Evolutionary conservation across 441 rosid genomes (phyloP), one percentile per base, ranked within the genome.

Genomic region (Pelargonium australe): DNA sequence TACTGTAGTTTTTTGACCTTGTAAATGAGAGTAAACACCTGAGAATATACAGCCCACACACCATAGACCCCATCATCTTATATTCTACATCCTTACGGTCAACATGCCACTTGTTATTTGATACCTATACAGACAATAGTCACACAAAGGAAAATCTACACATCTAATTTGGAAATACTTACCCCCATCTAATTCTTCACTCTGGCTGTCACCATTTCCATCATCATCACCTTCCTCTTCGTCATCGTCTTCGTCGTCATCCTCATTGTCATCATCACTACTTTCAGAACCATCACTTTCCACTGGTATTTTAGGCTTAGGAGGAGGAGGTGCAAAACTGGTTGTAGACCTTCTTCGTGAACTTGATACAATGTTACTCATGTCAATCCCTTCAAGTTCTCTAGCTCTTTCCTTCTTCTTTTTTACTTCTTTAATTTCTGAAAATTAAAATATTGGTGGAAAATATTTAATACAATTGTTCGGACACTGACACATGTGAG

Each of bases 311-410:
- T 84, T 82, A 63, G 93, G 92, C 85, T 85, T 90, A 74, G 88
- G 87, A 62, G 93, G 90, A 44, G 77, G 73, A 72, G 85, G 75
- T 34, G 70, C 75, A 55, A 84, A 90, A 74, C 88, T 88, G 64
- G 79, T 75, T 34, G 89, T 70, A 13, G 90, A 77, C 80, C 98
- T 86, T 80, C 98, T 88, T 63, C 97, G 90, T 49, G 96, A 86
- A 80, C 86, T 93, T 55, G 84, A 79, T 55, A 93, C 93, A 68
- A 93, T 92, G 74, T 92, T 92, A 71, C 93, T 88, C 55, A 64
- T 82, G 83, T 92, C 98, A 76, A 92, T 90, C 68, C 93, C 96
- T 80, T 90, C 96, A 3, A 94, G 95, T 81, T 94, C 96, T 75
- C 79, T 89, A 57, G 84, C 87, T 75, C 85, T 84, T 77, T 91